Conservation (phyloP, 306 rosid genomes). For the Sicyos edulis region DNA sequence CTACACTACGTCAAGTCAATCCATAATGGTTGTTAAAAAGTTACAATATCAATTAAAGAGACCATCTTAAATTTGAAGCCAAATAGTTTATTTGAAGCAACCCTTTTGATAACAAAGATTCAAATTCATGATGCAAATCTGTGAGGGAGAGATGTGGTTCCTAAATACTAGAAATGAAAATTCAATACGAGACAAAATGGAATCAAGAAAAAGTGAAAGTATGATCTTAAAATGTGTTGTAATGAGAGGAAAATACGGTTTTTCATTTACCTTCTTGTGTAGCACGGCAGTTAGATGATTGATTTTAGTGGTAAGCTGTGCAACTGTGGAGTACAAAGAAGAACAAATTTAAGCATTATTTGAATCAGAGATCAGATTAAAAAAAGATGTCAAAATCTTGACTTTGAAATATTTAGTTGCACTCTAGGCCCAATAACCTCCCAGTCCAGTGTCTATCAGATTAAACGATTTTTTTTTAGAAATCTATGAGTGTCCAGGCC, state of each 20-base stretch:
- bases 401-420: not conserved
- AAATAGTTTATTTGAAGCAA: not conserved
- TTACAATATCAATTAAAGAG: not conserved
- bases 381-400: not conserved
- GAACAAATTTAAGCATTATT: not conserved
- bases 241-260: conserved; percentile 14
- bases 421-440: not conserved
- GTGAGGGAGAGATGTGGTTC: not conserved
- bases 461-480: not conserved
- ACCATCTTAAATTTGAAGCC: conserved; percentile 3
- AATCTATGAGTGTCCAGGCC: too few species aligned
- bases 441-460: not conserved
- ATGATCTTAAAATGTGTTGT: not conserved
- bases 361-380: not conserved
- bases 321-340: conserved; percentile 50
- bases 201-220: not conserved
- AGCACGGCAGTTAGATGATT: conserved; percentile 66
- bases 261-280: conserved; percentile 67
- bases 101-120: not conserved
- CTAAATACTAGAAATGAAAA: conserved; percentile 5
- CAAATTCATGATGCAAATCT: not conserved
- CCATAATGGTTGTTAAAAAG: too few species aligned
- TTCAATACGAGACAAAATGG: not conserved
- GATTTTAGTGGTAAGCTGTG: conserved; percentile 79
- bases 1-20: too few species aligned